These are phyloP conservation scores for Pseudevernia furfuracea DNA, from an alignment of 495 filamentous ascomycete genomes.

Conservation along the genomic window DNA sequence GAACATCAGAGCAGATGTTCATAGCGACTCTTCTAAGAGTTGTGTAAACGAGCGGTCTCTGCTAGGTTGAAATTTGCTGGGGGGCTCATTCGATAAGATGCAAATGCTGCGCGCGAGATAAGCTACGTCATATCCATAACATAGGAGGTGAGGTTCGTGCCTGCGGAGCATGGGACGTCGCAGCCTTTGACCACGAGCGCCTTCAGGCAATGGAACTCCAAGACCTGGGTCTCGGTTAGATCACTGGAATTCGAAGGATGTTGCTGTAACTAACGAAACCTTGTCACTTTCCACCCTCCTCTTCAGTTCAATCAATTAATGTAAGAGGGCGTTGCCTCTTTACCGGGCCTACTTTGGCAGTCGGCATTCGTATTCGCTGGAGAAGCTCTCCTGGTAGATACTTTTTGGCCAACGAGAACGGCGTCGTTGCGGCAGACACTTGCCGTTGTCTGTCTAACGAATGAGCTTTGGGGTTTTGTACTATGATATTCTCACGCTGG, in stretches of 20 bases:
- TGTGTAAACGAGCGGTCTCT: not conserved
- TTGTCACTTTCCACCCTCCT: conserved; percentile 25
- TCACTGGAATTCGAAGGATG: not conserved
- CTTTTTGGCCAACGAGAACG: conserved; percentile 75
- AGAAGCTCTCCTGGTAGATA: conserved; percentile 75
- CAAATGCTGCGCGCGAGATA: not conserved
- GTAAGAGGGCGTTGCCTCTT: conserved; percentile 26
- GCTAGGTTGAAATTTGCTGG: not conserved
- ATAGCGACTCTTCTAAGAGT: not conserved
- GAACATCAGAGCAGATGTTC: not conserved
- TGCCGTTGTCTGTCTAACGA: conserved; percentile 62
- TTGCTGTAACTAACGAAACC: conserved; percentile 38
- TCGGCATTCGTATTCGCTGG: conserved; percentile 70
- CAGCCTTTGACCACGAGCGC: not conserved
- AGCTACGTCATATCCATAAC: not conserved
- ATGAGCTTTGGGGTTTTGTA: conserved; percentile 24
- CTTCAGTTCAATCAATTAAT: conserved; percentile 34
- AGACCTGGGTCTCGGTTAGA: not conserved
- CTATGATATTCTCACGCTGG: not conserved
- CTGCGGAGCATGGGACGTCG: not conserved
- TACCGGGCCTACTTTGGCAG: conserved; percentile 33
- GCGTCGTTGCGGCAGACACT: conserved; percentile 60
- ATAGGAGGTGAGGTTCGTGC: not conserved
- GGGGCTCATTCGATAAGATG: not conserved
- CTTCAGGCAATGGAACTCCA: not conserved